phyloP scores from a whole-genome alignment of 2,329 filamentous ascomycete species.

The Orbilia ellipsospora region DNA sequence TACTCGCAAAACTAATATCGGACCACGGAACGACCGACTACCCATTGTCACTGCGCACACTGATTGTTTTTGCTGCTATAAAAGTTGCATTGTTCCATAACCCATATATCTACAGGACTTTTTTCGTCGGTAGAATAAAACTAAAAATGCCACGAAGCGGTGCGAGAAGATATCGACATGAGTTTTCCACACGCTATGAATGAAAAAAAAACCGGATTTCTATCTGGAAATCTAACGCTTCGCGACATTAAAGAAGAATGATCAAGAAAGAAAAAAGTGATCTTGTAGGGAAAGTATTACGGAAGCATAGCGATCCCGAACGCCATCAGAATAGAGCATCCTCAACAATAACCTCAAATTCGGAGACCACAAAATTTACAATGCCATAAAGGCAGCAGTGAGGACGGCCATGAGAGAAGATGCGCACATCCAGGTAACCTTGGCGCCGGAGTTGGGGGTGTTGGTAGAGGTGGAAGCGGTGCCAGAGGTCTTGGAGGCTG shows the following conservation, averaged over 20 bases:
- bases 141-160: neutral
- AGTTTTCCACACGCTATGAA: neutral
- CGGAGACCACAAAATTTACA: constrained; percentile 20
- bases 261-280: constrained; percentile 1
- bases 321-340: neutral
- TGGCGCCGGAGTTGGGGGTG: constrained; percentile 25
- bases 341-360: neutral
- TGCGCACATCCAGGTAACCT: constrained; percentile 55
- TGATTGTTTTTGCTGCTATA: neutral
- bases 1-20: no score
- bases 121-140: constrained; percentile 17
- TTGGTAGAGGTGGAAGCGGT: constrained; percentile 28
- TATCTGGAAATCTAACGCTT: neutral
- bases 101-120: constrained; percentile 22
- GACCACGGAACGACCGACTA: neutral
- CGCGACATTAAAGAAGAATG: neutral
- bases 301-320: neutral
- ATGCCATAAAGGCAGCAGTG: constrained; percentile 54
- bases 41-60: neutral
- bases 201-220: neutral
- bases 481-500: constrained; percentile 10
- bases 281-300: neutral
- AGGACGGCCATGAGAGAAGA: constrained; percentile 52
- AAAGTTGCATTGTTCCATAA: constrained; percentile 29
- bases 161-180: neutral